Percentiles rank a stretch among this genome's conserved stretches.
phyloP scores from a whole-genome alignment of 176 grass and related monocot genomes.

The Lolium rigidum region DNA sequence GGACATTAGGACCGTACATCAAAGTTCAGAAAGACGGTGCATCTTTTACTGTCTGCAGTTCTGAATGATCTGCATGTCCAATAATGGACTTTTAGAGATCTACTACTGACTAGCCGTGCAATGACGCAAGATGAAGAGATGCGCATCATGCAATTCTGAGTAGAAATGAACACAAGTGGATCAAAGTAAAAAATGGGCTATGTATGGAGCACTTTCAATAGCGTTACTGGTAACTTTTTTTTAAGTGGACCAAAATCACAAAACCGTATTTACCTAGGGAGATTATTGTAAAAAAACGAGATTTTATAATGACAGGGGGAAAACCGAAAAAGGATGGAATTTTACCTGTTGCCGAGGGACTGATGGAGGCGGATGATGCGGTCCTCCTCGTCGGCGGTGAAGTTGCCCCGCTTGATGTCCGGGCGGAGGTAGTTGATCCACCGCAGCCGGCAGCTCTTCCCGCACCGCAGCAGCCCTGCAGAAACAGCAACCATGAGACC shows the following conservation, averaged over 20 bases:
- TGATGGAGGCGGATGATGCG: conserved; percentile 52
- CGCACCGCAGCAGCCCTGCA: conserved; percentile 66
- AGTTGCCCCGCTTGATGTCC: conserved; percentile 73
- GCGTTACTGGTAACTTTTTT: neutral
- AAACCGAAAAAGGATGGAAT: too few species aligned
- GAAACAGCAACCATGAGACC: conserved; percentile 1
- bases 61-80: conserved; percentile 27
- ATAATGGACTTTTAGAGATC: neutral
- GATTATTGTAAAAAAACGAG: neutral
- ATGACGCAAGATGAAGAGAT: neutral
- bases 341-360: conserved; percentile 57
- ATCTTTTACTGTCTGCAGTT: conserved; percentile 35
- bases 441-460: conserved; percentile 91
- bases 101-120: neutral
- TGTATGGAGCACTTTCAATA: neutral
- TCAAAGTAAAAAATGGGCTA: neutral
- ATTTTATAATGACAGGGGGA: neutral
- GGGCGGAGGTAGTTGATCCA: conserved; percentile 97
- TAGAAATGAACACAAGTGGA: neutral
- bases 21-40: conserved; percentile 38
- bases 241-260: neutral
- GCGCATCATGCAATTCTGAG: neutral
- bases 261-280: neutral
- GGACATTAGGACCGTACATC: conserved; percentile 40
- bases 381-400: conserved; percentile 64